Conservation (phyloP, 2,329 filamentous ascomycete genomes). For the Beauveria varroae region DNA sequence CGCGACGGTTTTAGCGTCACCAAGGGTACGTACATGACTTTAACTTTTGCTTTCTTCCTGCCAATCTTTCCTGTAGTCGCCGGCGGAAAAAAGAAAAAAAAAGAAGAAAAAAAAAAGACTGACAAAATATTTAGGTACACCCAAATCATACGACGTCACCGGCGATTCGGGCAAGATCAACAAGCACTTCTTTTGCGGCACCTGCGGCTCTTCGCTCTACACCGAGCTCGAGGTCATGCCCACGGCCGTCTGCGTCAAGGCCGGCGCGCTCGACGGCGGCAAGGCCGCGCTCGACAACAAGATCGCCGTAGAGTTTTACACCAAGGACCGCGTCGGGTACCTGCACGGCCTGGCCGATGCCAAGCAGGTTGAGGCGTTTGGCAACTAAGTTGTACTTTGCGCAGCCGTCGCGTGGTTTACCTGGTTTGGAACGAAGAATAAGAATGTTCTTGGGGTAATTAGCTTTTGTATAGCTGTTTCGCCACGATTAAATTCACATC, state of each 20-base stretch:
- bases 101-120: background rate
- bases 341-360: constrained; percentile 33
- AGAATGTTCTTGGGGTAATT: no score
- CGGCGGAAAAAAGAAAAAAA: background rate
- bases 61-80: no score
- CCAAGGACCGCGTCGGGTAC: constrained; percentile 40
- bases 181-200: constrained; percentile 47
- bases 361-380: constrained; percentile 35
- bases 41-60: background rate
- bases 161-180: constrained; percentile 47
- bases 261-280: constrained; percentile 42
- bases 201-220: constrained; percentile 43
- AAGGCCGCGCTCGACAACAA: constrained; percentile 33
- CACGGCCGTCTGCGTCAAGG: constrained; percentile 42
- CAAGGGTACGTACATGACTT: constrained; percentile 28
- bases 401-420: background rate
- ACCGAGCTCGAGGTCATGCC: constrained; percentile 47
- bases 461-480: no score
- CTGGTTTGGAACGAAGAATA: no score
- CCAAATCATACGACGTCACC: constrained; percentile 37
- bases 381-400: constrained; percentile 11
- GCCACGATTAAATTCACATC: no score
- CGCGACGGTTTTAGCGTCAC: constrained; percentile 39
- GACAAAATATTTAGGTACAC: constrained; percentile 27
- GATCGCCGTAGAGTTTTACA: constrained; percentile 45